Conservation (phyloP, 768 basidiomycete species). For the Hysterangium stoloniferum region DNA sequence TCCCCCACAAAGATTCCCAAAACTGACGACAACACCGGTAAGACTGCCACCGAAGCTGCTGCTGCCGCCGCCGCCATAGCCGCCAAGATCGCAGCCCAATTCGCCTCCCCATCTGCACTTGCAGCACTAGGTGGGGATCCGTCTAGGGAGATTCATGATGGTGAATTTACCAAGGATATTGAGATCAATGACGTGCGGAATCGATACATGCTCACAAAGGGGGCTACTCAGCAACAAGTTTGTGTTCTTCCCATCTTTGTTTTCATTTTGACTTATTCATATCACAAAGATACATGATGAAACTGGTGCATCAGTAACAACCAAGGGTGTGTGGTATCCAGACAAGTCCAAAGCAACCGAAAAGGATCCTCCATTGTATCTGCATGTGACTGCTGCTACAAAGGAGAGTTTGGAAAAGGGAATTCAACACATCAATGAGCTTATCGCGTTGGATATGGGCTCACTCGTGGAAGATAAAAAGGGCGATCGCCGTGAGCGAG, state of each 20-base stretch:
- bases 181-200: constrained; percentile 97
- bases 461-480: constrained; percentile 76
- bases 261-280: constrained; percentile 6
- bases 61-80: constrained; percentile 82
- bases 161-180: constrained; percentile 81
- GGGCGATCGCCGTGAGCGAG: constrained; percentile 59
- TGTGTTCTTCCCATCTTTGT: constrained; percentile 21
- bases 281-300: constrained; percentile 72
- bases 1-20: constrained; percentile 34
- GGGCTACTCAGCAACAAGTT: constrained; percentile 86
- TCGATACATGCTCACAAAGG: constrained; percentile 89
- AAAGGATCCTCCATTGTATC: constrained; percentile 87
- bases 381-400: constrained; percentile 79
- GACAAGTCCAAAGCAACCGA: constrained; percentile 87
- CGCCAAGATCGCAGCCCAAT: constrained; percentile 91
- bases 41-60: constrained; percentile 61
- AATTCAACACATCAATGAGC: constrained; percentile 64
- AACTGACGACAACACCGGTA: constrained; percentile 39
- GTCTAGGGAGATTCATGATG: constrained; percentile 61
- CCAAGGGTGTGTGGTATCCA: constrained; percentile 95
- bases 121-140: constrained; percentile 24
- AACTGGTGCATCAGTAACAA: constrained; percentile 87
- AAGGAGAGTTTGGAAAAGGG: constrained; percentile 60
- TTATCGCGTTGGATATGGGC: constrained; percentile 68
- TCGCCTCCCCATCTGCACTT: constrained; percentile 40